Conservation (phyloP, 371 early-diverging fungal species). For the Mucor sp. region DNA sequence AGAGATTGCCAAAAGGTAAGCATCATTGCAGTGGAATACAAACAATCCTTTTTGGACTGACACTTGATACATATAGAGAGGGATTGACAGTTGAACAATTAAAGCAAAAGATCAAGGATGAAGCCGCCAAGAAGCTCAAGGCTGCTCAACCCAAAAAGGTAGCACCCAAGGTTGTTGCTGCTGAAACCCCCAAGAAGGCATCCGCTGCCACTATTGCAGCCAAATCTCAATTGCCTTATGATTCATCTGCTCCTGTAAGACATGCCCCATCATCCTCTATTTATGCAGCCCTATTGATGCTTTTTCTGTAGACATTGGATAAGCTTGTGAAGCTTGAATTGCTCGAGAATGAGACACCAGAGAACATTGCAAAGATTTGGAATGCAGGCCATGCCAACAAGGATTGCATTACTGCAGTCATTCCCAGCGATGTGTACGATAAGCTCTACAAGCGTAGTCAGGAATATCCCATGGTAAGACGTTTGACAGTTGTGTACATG, state of each 20-base stretch:
- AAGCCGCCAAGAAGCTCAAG: constrained; percentile 27
- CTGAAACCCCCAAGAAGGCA: constrained; percentile 25
- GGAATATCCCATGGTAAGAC: constrained; percentile 73
- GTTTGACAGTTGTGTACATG: too few species aligned
- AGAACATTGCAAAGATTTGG: constrained; percentile 82
- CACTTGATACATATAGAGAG: constrained; percentile 32
- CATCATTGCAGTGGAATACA: neutral
- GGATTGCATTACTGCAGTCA: constrained; percentile 75
- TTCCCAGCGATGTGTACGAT: constrained; percentile 75
- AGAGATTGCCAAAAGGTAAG: constrained; percentile 62
- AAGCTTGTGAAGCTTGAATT: constrained; percentile 80
- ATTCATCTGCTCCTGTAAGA: constrained; percentile 54
- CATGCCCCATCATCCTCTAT: too few species aligned
- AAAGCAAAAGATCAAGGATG: constrained; percentile 49
- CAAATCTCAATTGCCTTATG: constrained; percentile 37
- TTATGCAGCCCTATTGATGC: neutral
- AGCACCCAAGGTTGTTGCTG: constrained; percentile 13
- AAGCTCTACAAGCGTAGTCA: constrained; percentile 63
- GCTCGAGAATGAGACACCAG: constrained; percentile 62
- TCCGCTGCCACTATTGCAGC: constrained; percentile 33
- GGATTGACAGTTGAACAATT: constrained; percentile 54
- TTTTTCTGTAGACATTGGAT: constrained; percentile 60
- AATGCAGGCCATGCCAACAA: constrained; percentile 75
- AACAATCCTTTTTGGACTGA: too few species aligned
- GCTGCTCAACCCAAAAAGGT: constrained; percentile 23